These are phyloP conservation scores for Rhazya stricta DNA, from an alignment of 257 asterid genomes.

Conservation along the genomic window DNA sequence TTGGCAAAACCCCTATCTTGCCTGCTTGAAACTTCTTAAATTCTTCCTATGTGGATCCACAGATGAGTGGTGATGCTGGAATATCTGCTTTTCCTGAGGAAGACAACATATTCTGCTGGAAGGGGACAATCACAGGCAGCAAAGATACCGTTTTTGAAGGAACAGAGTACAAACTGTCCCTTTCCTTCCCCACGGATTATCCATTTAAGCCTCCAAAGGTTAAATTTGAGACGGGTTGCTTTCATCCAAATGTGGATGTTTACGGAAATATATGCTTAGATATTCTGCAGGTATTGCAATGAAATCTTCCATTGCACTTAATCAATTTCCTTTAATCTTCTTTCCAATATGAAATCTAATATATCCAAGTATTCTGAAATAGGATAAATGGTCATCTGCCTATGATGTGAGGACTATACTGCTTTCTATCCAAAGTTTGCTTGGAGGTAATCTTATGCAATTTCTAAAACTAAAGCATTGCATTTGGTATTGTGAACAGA, in stretches of 20 bases:
- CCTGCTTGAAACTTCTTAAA: not conserved
- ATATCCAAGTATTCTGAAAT: not conserved
- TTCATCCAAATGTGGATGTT: conserved; percentile 87
- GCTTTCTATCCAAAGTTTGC: conserved; percentile 83
- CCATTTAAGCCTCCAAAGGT: conserved; percentile 95
- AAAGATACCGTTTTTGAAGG: conserved; percentile 90
- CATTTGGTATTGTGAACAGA: not conserved
- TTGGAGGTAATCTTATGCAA: conserved; percentile 58
- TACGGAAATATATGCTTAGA: conserved; percentile 90
- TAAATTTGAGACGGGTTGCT: conserved; percentile 86
- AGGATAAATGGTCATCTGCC: conserved; percentile 98
- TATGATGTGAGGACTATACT: conserved; percentile 94
- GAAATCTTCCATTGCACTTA: not conserved
- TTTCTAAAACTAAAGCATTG: not conserved
- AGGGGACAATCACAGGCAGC: conserved; percentile 89
- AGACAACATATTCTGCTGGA: conserved; percentile 92
- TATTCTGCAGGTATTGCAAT: conserved; percentile 62
- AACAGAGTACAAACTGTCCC: conserved; percentile 79
- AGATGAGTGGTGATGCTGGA: conserved; percentile 93
- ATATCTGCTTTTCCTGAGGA: conserved; percentile 96
- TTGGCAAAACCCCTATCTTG: not conserved
- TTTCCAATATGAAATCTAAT: not conserved
- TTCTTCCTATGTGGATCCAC: not conserved
- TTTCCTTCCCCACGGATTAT: conserved; percentile 67
- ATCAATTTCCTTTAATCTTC: not conserved